These are phyloP conservation scores for Phytophthora ramorum DNA, from an alignment of 352 stramenopile species.

Conservation along the genomic window DNA sequence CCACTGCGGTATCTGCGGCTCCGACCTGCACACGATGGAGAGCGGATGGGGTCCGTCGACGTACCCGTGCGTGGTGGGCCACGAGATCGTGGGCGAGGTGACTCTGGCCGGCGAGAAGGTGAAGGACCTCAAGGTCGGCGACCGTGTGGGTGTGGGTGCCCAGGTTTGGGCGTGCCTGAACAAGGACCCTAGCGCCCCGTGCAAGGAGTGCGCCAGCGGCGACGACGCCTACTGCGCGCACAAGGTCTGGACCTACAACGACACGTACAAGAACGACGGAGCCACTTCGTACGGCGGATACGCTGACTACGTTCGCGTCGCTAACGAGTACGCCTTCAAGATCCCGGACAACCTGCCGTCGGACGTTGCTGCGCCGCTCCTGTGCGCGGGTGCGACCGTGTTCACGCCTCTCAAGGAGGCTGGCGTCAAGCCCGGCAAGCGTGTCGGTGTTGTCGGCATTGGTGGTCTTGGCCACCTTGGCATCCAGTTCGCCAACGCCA, in stretches of 20 bases:
- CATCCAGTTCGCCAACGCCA: conserved; percentile 80
- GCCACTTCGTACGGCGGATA: conserved; percentile 65
- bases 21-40: conserved; percentile 65
- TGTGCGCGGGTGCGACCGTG: conserved; percentile 86
- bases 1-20: conserved; percentile 68
- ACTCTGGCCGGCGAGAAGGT: conserved; percentile 53
- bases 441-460: conserved; percentile 79
- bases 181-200: conserved; percentile 56
- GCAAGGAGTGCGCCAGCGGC: conserved; percentile 63
- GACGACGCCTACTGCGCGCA: conserved; percentile 71
- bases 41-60: conserved; percentile 48
- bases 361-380: conserved; percentile 59
- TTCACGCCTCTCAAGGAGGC: conserved; percentile 74
- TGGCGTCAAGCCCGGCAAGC: conserved; percentile 53
- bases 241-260: conserved; percentile 60
- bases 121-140: conserved; percentile 69
- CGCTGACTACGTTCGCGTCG: conserved; percentile 66
- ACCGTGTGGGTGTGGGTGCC: conserved; percentile 86
- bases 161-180: conserved; percentile 75
- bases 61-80: conserved; percentile 61
- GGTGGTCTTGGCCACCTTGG: conserved; percentile 87
- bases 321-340: conserved; percentile 70
- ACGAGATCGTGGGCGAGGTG: conserved; percentile 69
- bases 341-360: conserved; percentile 78
- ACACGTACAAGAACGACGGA: conserved; percentile 55